These are phyloP conservation scores for Moricandia arvensis DNA, from an alignment of 345 rosid genomes.

Conservation along the genomic window DNA sequence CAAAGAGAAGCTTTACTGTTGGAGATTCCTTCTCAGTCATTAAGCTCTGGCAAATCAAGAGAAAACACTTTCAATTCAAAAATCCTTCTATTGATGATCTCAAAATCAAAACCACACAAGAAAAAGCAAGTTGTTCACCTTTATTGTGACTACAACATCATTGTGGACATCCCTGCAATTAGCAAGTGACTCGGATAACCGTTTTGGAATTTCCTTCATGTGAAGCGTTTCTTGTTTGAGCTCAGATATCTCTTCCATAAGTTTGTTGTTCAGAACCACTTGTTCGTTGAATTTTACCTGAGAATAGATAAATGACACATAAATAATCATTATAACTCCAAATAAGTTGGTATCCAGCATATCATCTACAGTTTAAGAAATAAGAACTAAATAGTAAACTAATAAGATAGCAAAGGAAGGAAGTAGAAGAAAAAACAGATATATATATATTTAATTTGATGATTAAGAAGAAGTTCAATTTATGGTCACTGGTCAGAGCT, in stretches of 20 bases:
- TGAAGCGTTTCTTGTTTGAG: slow-evolving; percentile 51
- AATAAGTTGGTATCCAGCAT: not conserved
- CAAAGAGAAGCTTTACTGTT: slow-evolving; percentile 47
- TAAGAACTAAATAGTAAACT: not conserved
- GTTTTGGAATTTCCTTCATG: slow-evolving; percentile 51
- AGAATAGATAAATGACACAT: slow-evolving; percentile 14
- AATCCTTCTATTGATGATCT: not conserved
- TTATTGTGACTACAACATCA: slow-evolving; percentile 41
- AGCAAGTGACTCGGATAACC: slow-evolving; percentile 48
- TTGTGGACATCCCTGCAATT: slow-evolving; percentile 52
- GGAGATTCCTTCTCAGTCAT: slow-evolving; percentile 51
- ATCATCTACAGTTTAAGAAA: not conserved
- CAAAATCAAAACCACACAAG: not conserved
- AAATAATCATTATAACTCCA: not conserved
- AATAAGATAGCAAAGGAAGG: not conserved
- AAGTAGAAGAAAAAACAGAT: no score
- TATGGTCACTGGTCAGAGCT: not conserved
- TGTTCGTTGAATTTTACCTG: slow-evolving; percentile 72
- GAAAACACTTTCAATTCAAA: no score
- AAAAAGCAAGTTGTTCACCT: no score
- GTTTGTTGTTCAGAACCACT: slow-evolving; percentile 43
- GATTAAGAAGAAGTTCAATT: slow-evolving; percentile 2
- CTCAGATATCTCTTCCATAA: slow-evolving; percentile 59
- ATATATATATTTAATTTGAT: no score
- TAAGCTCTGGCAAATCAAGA: slow-evolving; percentile 42